Conservation (phyloP, 495 filamentous ascomycete species). For the Wilcoxina mikolae region DNA sequence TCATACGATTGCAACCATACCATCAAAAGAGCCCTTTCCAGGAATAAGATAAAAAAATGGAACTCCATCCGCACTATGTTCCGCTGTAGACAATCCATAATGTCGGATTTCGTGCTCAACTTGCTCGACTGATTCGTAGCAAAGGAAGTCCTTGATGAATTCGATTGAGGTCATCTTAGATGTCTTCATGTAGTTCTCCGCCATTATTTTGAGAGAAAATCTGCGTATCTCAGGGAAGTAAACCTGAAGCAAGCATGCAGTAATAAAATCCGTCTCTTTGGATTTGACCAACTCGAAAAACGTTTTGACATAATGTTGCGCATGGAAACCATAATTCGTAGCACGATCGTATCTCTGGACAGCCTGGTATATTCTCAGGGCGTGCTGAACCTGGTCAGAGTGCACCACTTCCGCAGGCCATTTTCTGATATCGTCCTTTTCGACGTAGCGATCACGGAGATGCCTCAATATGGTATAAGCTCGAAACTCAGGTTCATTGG, state of each 20-base stretch:
- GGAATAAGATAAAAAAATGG: neutral
- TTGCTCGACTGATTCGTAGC: slow-evolving; percentile 20
- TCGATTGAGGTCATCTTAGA: slow-evolving; percentile 38
- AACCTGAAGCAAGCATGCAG: slow-evolving; percentile 86
- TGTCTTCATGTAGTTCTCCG: slow-evolving; percentile 43
- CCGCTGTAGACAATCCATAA: slow-evolving; percentile 12
- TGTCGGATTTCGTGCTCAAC: slow-evolving; percentile 13
- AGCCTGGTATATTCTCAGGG: slow-evolving; percentile 49
- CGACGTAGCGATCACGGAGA: slow-evolving; percentile 57
- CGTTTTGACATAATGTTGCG: slow-evolving; percentile 48
- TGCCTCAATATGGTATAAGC: slow-evolving; percentile 82
- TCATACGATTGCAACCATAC: neutral
- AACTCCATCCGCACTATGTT: slow-evolving; percentile 14
- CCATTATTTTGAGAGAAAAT: slow-evolving; percentile 56
- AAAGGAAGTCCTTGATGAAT: slow-evolving; percentile 19
- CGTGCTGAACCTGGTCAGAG: slow-evolving; percentile 46
- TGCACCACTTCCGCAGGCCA: slow-evolving; percentile 48
- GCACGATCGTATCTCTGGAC: neutral
- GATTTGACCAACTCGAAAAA: slow-evolving; percentile 66
- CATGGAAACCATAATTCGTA: slow-evolving; percentile 28
- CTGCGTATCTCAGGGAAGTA: slow-evolving; percentile 73
- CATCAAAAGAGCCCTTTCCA: neutral
- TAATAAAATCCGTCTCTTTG: slow-evolving; percentile 62
- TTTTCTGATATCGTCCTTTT: slow-evolving; percentile 51
- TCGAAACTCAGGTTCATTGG: slow-evolving; percentile 79